Evolutionary conservation across 1,284 basidiomycete genomes (phyloP).

Genomic region (Ustilago esculenta): DNA sequence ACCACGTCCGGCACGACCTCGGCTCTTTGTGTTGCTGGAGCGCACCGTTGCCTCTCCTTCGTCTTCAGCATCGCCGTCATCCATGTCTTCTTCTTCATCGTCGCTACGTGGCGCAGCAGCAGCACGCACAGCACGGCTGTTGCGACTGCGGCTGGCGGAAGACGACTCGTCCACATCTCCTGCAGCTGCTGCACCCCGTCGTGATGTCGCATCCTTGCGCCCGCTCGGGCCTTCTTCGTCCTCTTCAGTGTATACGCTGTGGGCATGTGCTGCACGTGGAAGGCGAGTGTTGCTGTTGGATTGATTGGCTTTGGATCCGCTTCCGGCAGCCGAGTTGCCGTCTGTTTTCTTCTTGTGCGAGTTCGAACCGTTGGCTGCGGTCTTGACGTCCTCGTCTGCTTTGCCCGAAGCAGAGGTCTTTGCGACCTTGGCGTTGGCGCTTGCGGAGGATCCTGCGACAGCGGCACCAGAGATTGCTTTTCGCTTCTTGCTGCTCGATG

Average conservation of each 20-base stretch:
- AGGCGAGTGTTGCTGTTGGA: constrained; percentile 41
- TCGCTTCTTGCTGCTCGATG: constrained; percentile 46
- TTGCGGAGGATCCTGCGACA: constrained; percentile 5
- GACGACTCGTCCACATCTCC: constrained; percentile 21
- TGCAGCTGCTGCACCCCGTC: constrained; percentile 12
- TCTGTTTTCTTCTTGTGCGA: constrained; percentile 44
- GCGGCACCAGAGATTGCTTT: constrained; percentile 34
- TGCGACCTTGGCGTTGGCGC: constrained; percentile 26
- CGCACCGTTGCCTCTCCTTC: constrained; percentile 17
- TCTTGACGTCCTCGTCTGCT: constrained; percentile 46
- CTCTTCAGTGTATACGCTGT: constrained; percentile 39
- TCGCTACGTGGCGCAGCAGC: constrained; percentile 32
- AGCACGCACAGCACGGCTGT: constrained; percentile 29
- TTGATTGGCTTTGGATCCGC: constrained; percentile 16
- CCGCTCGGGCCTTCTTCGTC: constrained; percentile 36
- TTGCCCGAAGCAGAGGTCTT: constrained; percentile 28
- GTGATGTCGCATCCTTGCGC: constrained; percentile 25
- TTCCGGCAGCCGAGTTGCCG: constrained; percentile 3
- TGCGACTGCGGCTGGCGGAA: constrained; percentile 23
- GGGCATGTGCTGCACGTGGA: constrained; percentile 41
- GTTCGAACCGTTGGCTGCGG: constrained; percentile 32
- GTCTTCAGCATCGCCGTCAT: constrained; percentile 38
- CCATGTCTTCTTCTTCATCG: constrained; percentile 43
- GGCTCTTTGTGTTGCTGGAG: constrained; percentile 17
- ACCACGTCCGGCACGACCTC: constrained; percentile 9